Evolutionary conservation across 768 basidiomycete species (phyloP).

Genomic region (Floccularia luteovirens): DNA sequence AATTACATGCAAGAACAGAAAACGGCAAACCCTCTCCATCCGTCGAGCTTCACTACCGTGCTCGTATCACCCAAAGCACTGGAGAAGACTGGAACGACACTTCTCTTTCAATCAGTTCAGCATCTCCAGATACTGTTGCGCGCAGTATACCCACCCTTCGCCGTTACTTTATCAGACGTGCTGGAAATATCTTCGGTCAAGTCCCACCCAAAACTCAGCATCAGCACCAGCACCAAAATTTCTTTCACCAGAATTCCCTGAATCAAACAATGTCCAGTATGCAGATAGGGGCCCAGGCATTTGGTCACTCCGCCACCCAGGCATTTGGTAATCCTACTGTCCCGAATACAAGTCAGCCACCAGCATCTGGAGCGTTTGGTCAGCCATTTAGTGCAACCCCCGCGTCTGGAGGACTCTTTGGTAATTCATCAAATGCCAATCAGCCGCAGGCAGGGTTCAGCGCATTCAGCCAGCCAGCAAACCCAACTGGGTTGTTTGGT

Average conservation of each 20-base stretch:
- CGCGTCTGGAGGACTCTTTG: neutral
- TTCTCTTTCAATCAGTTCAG: constrained; percentile 45
- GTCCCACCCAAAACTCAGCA: constrained; percentile 3
- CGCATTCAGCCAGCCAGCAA: neutral
- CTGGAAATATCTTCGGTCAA: constrained; percentile 1
- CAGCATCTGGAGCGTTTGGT: neutral
- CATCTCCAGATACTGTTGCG: constrained; percentile 23
- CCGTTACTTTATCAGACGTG: constrained; percentile 20
- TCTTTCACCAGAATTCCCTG: neutral
- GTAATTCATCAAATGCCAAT: neutral
- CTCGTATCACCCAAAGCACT: constrained; percentile 42
- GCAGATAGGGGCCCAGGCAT: neutral
- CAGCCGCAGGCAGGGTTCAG: neutral
- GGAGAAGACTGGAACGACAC: constrained; percentile 56
- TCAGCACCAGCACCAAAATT: constrained; percentile 1
- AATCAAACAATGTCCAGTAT: neutral
- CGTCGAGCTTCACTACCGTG: constrained; percentile 47
- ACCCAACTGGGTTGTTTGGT: neutral
- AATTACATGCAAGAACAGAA: constrained; percentile 45
- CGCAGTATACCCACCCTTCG: constrained; percentile 25
- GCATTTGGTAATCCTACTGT: neutral
- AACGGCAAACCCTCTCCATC: constrained; percentile 33
- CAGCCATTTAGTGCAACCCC: neutral
- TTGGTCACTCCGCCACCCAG: neutral
- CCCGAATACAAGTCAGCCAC: neutral